These are phyloP conservation scores for Boeremia lycopersici DNA, from an alignment of 2,329 filamentous ascomycete species.

Conservation along the genomic window DNA sequence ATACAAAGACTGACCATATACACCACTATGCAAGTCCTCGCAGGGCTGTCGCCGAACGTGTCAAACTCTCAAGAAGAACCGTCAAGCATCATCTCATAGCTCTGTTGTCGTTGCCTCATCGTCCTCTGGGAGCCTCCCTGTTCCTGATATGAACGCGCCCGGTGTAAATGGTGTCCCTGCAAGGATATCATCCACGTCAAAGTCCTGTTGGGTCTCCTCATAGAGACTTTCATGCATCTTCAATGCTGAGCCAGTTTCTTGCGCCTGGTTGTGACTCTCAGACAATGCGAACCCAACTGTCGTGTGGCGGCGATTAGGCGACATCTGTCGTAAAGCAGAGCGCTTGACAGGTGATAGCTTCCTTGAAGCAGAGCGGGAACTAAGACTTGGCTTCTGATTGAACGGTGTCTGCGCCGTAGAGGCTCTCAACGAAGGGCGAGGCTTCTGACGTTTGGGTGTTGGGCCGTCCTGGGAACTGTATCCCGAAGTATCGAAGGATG, in stretches of 20 bases:
- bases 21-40: slow-evolving; percentile 6
- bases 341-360: slow-evolving; percentile 34
- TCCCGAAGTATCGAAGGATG: slow-evolving; percentile 31
- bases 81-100: slow-evolving; percentile 16
- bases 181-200: slow-evolving; percentile 49
- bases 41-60: not conserved
- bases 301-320: slow-evolving; percentile 43
- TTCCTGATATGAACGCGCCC: slow-evolving; percentile 29
- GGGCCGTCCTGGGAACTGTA: slow-evolving; percentile 33
- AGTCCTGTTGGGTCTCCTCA: slow-evolving; percentile 33
- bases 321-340: slow-evolving; percentile 37
- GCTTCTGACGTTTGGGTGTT: slow-evolving; percentile 51
- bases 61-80: not conserved
- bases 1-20: not conserved
- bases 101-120: slow-evolving; percentile 31
- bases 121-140: slow-evolving; percentile 28
- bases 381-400: slow-evolving; percentile 19
- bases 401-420: slow-evolving; percentile 39
- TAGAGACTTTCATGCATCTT: slow-evolving; percentile 29
- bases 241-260: slow-evolving; percentile 4
- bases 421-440: slow-evolving; percentile 39
- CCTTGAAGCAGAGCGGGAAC: slow-evolving; percentile 20
- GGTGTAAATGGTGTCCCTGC: slow-evolving; percentile 47
- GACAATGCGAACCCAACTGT: slow-evolving; percentile 31
- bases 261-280: slow-evolving; percentile 16